Base-by-base conservation (phyloP, 768 basidiomycete species). In the Auricularia cornea region DNA sequence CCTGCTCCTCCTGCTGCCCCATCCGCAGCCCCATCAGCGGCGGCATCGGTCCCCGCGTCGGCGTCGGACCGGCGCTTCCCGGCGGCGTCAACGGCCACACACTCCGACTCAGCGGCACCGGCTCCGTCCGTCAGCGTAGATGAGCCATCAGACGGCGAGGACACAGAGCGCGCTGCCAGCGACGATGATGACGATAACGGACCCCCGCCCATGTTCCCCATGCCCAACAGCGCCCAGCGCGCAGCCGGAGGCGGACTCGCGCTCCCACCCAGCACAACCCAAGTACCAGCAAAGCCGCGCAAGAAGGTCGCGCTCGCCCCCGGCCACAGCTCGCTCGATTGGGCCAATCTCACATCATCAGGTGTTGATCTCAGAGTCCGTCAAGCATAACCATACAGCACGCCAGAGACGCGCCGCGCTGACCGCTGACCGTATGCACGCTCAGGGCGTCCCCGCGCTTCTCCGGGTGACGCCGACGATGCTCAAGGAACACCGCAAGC, bases 291-390 rank as follows among this genome's bases (percentile, higher is more conserved):
- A 18, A 88, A 86, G 69, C 85, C 80, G 68, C 77, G 85, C 26
- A 82, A 80, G 32, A 98, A 95, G 76, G 94, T 97, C 0, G 91
- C 87, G 3, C 82, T 99, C 3, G 87, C 90, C 12, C 95, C 96
- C 1, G 97, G 97, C 5, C 89, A 89, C 73, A 90, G 92, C 65
- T 86, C 94, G 11, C 74, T 99, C 31, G 97, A 99, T 74, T 99
- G 96, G 96, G 94, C 93, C 1, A 85, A 81, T 56, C 75, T 97
- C 63, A 94, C 95, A 73, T 77, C 84, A 3, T 92, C 88, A 4
- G 94, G 94, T 1, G 70, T 76, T 61, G 87, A 97, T 79, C 74
- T 98, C 6, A 77, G 91, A 61, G 93, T 94, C 68, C 41, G 72
- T 65, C 3, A n/a, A 35, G 16, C 40, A 10, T 38, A 38, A 38